Evolutionary conservation across 306 rosid species (phyloP).

Genomic region (Malus domestica): DNA sequence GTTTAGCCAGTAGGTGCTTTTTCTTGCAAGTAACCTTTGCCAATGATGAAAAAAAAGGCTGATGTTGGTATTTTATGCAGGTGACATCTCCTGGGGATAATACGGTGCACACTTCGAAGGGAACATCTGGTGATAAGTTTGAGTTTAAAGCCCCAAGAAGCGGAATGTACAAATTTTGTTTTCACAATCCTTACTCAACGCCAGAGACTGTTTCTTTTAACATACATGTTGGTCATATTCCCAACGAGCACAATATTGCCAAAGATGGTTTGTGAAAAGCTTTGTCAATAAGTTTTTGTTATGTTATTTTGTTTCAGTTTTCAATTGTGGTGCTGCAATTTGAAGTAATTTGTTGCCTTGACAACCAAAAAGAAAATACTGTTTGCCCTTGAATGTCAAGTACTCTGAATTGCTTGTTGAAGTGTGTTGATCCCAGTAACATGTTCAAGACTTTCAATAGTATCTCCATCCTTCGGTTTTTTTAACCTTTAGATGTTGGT

Average conservation of each 20-base stretch:
- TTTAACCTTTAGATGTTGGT: not conserved
- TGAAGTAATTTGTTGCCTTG: not conserved
- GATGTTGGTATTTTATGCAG: constrained; percentile 34
- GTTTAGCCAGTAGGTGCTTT: not conserved
- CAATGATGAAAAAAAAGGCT: not conserved
- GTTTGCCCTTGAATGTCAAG: not conserved
- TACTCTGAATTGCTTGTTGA: not conserved
- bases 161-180: constrained; percentile 96
- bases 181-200: constrained; percentile 87
- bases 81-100: constrained; percentile 81
- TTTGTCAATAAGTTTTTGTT: constrained; percentile 12
- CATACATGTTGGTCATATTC: constrained; percentile 96
- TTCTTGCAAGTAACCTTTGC: constrained; percentile 13
- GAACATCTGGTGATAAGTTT: constrained; percentile 91
- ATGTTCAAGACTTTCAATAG: not conserved
- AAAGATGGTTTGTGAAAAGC: constrained; percentile 67
- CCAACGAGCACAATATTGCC: constrained; percentile 83
- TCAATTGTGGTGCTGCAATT: not conserved
- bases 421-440: not conserved
- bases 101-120: constrained; percentile 57
- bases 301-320: not conserved
- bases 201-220: constrained; percentile 98
- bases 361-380: not conserved
- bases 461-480: not conserved
- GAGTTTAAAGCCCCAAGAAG: constrained; percentile 72